These are phyloP conservation scores for Gossypium stocksii DNA, from an alignment of 345 rosid species.

Conservation along the genomic window DNA sequence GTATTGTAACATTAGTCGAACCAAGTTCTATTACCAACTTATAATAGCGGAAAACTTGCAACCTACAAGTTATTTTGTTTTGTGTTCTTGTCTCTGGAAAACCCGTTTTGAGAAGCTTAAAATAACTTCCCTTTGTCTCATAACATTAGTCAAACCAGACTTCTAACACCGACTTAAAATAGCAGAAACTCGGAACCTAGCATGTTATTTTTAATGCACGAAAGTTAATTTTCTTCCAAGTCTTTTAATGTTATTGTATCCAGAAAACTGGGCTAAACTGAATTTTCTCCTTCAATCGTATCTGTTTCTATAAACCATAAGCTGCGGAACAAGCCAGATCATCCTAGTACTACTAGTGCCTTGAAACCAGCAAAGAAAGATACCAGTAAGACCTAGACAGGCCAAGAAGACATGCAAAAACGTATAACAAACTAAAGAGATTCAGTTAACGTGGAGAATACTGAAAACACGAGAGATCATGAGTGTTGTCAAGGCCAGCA, in stretches of 20 bases:
- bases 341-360: neutral
- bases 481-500: neutral
- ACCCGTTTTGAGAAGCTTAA: neutral
- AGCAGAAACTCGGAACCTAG: neutral
- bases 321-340: neutral
- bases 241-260: neutral
- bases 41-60: neutral
- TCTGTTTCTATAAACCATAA: neutral
- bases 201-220: neutral
- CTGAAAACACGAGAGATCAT: neutral
- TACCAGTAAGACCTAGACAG: neutral
- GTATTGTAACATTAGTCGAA: neutral
- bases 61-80: neutral
- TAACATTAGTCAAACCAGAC: neutral
- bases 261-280: neutral
- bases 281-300: neutral
- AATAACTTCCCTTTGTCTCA: neutral
- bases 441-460: neutral
- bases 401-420: neutral
- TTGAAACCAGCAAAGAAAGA: neutral
- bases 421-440: neutral
- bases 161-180: neutral
- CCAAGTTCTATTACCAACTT: neutral
- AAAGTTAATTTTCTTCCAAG: neutral
- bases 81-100: neutral